Base-by-base conservation (phyloP, 257 asterid genomes). In the Solanum bulbocastanum region DNA sequence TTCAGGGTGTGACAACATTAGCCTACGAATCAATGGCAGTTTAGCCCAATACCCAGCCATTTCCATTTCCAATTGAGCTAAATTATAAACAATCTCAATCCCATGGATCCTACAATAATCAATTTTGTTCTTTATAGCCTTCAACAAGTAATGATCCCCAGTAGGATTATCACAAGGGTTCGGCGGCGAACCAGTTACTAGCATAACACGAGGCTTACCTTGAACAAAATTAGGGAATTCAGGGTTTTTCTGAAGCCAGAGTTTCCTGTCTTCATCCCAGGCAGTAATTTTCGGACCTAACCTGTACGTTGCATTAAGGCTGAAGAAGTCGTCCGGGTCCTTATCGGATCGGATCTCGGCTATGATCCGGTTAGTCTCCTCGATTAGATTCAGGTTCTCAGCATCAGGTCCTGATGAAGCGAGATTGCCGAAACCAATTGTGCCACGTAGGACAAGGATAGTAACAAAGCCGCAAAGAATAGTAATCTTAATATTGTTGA, bases 31-130 rank as follows among this genome's bases (percentile, higher is more conserved):
- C 93, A 96, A 91, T 0, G 99, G 99, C 92, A 96, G 69, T 86
- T 96, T 96, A 11, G 98, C 91, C 99, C 99, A 96, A 60, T 94
- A 95, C 11, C 98, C 99, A 0, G 98, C 92, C 95, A 97, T 88
- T 87, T 95, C 99, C 91, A 88, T 94, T 83, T 97, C 98, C 91
- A 97, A 89, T 90, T 94, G 95, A 23, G 98, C 99, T 98, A 96
- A 95, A 83, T 97, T 95, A 86, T 96, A 96, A 37, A 95, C 94
- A 87, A 95, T 94, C 90, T 97, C 99, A 90, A 97, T 95, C 89
- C 98, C 99, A 87, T 97, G 99, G 75, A 97, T 91, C 91, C 99
- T 92, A 91, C 99, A 97, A 74, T 97, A 97, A 90, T 97, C 99
- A 91, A 97, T 92, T 89, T 97, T 97, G 58, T 97, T 97, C 95